Conservation (phyloP, 2,329 filamentous ascomycete genomes). For the Arthroderma uncinatum region DNA sequence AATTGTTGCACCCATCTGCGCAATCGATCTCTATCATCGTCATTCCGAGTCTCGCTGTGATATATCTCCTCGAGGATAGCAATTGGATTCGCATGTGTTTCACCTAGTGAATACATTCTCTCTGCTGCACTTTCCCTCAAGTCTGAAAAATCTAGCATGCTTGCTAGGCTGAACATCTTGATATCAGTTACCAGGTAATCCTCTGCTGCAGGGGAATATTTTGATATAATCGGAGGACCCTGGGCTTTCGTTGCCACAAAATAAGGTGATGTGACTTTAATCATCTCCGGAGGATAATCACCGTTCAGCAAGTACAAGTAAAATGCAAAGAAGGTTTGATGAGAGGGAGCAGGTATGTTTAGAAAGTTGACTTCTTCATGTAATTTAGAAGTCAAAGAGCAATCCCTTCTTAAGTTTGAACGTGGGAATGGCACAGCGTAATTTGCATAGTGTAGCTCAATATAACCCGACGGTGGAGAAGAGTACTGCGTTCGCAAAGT, state of each 20-base stretch:
- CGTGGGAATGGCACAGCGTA: constrained; percentile 11
- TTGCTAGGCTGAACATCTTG: constrained; percentile 14
- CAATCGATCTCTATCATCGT: constrained; percentile 9
- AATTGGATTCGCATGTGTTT: constrained; percentile 11
- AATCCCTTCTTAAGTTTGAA: constrained; percentile 7
- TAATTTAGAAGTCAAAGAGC: constrained; percentile 5
- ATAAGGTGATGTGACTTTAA: constrained; percentile 8
- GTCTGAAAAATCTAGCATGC: constrained; percentile 11
- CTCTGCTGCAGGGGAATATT: constrained; percentile 3
- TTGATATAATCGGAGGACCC: constrained; percentile 11
- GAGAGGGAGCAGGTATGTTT: constrained; percentile 7
- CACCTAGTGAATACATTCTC: constrained; percentile 10
- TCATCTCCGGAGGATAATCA: constrained; percentile 13
- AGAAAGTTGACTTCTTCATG: constrained; percentile 2
- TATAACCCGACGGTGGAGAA: constrained; percentile 5
- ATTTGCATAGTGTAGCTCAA: constrained; percentile 12
- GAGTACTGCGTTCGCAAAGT: constrained; percentile 11
- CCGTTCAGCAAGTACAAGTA: constrained; percentile 12
- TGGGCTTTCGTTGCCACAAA: not conserved
- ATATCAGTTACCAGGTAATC: constrained; percentile 12
- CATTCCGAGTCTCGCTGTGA: not conserved
- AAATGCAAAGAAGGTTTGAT: constrained; percentile 11
- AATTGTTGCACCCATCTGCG: constrained; percentile 13
- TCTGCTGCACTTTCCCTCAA: constrained; percentile 10
- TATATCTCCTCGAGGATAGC: constrained; percentile 14